phyloP scores from a whole-genome alignment of 257 asterid species.

The Solanum tarijense region DNA sequence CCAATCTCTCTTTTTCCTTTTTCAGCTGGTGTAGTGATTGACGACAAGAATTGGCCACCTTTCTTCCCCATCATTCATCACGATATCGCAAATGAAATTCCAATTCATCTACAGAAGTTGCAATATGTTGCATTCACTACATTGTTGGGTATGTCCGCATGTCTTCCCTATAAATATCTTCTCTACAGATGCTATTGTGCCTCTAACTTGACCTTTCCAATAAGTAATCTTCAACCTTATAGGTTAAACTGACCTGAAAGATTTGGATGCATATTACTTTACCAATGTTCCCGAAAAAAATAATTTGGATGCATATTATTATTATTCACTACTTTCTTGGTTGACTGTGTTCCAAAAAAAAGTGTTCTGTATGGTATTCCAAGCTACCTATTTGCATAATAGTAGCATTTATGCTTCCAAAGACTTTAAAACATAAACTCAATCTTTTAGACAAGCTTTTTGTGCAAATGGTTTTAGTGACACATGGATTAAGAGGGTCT shows the following conservation, averaged over 20 bases:
- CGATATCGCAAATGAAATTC: slow-evolving; percentile 80
- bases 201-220: neutral
- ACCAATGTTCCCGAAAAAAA: neutral
- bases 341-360: neutral
- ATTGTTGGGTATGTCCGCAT: slow-evolving; percentile 48
- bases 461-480: neutral
- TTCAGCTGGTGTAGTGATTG: slow-evolving; percentile 83
- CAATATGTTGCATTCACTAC: slow-evolving; percentile 92
- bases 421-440: neutral
- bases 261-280: neutral
- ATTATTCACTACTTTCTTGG: neutral
- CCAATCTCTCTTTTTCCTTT: neutral
- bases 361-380: neutral
- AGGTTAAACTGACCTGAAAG: neutral
- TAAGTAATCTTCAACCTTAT: neutral
- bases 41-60: slow-evolving; percentile 88
- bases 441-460: neutral
- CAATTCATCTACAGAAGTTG: slow-evolving; percentile 75
- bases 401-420: neutral
- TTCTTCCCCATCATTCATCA: slow-evolving; percentile 80
- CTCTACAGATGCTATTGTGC: neutral
- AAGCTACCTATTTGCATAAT: neutral
- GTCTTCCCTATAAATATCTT: neutral
- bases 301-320: neutral
- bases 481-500: neutral